Base-by-base conservation (phyloP, 2,329 filamentous ascomycete genomes). In the Paraphaeosphaeria minitans region DNA sequence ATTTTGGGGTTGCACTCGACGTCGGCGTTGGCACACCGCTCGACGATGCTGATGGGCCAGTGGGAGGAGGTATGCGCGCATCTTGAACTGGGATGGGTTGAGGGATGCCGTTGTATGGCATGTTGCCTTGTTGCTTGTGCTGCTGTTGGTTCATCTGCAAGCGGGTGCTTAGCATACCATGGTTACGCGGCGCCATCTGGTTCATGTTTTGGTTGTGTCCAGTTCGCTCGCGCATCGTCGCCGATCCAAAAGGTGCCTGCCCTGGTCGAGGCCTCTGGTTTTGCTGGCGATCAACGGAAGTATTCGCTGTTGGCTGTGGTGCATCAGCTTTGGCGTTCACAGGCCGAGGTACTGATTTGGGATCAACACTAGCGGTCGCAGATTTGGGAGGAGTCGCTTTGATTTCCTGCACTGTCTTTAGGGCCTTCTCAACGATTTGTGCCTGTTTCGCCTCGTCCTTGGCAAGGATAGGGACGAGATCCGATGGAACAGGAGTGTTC, bases 401-500 rank as follows among this genome's bases (percentile, higher is more conserved):
- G 47, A 71, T 64, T 62, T 85, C 80, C 57, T 92, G 88, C 2
- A 87, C 88, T 65, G 94, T 89, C 71, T 87, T 86, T 60, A 91
- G 87, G 1, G 92, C 92, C 77, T 93, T 96, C 68, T 93, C 90
- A 71, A 97, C 89, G 63, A 99, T 98, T 72, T 93, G 88, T 70
- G 93, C 88, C 78, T 98, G 95, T 80, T 97, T 99, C 47, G 82
- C 85, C n/a, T 93, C 93, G 73, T 99, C 95, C 75, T 98, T 99
- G 58, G 95, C 94, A 60, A 99, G 89, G 66, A 99, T 99, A 1
- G 92, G 89, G 29, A 99, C 93, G 37, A 99, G 80, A 76, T 99
- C 95, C 53, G 86, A 88, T 1, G 95, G 95, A 12, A 99, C 93
- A 6, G 93, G 93, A 2, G 94, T 97, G 51, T 91, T 89, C 19